phyloP scores from a whole-genome alignment of 331 rosid genomes.

The Pyrus hybrid region DNA sequence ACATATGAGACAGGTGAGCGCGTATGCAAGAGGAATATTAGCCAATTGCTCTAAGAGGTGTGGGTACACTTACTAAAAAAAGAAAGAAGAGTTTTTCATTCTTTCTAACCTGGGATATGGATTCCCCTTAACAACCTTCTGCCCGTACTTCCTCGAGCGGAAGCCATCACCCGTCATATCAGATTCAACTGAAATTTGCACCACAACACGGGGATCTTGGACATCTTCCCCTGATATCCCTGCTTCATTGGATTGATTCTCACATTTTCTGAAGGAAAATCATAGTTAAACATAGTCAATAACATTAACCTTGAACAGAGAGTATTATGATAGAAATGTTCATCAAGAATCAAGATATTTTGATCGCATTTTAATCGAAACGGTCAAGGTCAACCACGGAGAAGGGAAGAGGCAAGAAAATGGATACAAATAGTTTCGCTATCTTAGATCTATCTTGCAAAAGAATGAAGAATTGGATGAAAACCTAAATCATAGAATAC shows the following conservation, averaged over 20 bases:
- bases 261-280: conserved; percentile 49
- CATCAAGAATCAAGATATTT: background rate
- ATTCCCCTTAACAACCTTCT: conserved; percentile 93
- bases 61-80: background rate
- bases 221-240: conserved; percentile 44
- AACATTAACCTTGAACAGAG: background rate
- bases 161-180: conserved; percentile 70
- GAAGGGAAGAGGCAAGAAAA: background rate
- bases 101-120: conserved; percentile 71
- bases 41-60: background rate
- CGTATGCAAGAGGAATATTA: background rate
- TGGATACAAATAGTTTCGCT: background rate
- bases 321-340: background rate
- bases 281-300: background rate
- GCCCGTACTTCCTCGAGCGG: conserved; percentile 99
- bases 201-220: conserved; percentile 45
- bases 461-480: too few species aligned
- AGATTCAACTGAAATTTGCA: conserved; percentile 51
- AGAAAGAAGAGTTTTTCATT: background rate
- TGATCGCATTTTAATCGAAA: background rate
- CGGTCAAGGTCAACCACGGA: background rate
- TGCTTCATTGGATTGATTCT: conserved; percentile 50
- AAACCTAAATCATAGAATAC: too few species aligned
- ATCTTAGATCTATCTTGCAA: too few species aligned
- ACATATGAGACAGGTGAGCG: background rate